phyloP scores from a whole-genome alignment of 2,329 filamentous ascomycete genomes.

The Fusarium sp. region DNA sequence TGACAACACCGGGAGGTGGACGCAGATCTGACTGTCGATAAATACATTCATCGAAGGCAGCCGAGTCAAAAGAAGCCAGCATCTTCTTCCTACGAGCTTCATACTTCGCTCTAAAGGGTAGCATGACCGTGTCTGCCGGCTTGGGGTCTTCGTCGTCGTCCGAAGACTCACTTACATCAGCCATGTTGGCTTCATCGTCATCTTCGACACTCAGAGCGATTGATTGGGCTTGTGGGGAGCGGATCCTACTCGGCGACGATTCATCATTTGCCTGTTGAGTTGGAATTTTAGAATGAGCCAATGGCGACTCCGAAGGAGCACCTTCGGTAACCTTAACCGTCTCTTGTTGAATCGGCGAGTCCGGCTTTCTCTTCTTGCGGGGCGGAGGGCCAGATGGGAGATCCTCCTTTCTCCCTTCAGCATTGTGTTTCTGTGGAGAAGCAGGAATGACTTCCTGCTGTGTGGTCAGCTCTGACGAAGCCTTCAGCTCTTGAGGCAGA shows the following conservation, averaged over 20 bases:
- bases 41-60: constrained; percentile 51
- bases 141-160: constrained; percentile 5
- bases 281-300: constrained; percentile 3
- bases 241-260: not conserved
- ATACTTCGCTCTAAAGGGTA: constrained; percentile 7
- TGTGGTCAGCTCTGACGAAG: not conserved
- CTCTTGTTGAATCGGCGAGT: constrained; percentile 3
- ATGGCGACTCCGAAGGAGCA: constrained; percentile 4
- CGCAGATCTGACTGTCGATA: constrained; percentile 48
- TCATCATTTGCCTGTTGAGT: constrained; percentile 6
- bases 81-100: constrained; percentile 19
- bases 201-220: constrained; percentile 1
- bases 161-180: constrained; percentile 14
- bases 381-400: not conserved
- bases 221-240: not conserved
- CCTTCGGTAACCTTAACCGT: constrained; percentile 1
- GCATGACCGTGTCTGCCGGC: not conserved
- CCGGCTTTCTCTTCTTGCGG: not conserved
- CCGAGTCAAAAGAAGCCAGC: constrained; percentile 35
- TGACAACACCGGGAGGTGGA: constrained; percentile 39
- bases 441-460: not conserved
- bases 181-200: constrained; percentile 22
- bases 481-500: not conserved
- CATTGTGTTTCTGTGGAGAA: not conserved
- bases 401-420: not conserved